Base-by-base conservation (phyloP, 2,329 filamentous ascomycete genomes). In the Penicillium hesseltinei region DNA sequence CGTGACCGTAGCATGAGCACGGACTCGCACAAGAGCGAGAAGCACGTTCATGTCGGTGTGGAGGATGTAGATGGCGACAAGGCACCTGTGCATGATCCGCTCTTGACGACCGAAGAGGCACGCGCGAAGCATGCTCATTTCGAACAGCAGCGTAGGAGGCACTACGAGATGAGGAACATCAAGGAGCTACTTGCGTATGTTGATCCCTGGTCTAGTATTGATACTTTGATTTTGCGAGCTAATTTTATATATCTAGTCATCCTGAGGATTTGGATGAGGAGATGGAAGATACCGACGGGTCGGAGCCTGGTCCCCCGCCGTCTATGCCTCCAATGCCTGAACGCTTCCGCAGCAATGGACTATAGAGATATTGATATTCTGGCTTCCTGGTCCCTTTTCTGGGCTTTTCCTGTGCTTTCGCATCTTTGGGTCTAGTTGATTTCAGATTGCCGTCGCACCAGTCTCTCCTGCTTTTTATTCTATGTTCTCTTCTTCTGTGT, bases 81-180 rank as follows among this genome's bases (percentile, higher is more conserved):
- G 61, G 74, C 74, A 51, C 71, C 74, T 4, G 70, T 73, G 40
- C 71, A 71, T 36, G 76, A 76, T 56, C 69, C 63, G 80, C 78
- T 71, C 81, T 84, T 75, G 83, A 85, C 71, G 79, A 86, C 77
- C 5, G 73, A 77, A 42, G 91, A 96, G 74, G 92, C 96, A 73
- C 81, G 81, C 61, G 91, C 94, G 79, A 97, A 97, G 81, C 94
- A 99, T 76, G 85, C 84, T 71, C 86, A 89, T 72, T 99, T 99
- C 74, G 92, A 97, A 78, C 82, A 90, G 78, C 83, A 91, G 80
- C 85, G 94, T 70, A 97, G 94, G 86, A 93, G 88, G 80, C 94
- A 99, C 77, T 99, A 99, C 77, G 94, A 99, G 82, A 99, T 99
- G 94, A 91, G 86, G 78, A 89, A 94, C 71, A 92, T 97, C 57